Percentiles rank a stretch among this genome's conserved stretches.
These are phyloP conservation scores for Solanum paucissectum DNA, from an alignment of 257 asterid genomes.

Conservation along the genomic window DNA sequence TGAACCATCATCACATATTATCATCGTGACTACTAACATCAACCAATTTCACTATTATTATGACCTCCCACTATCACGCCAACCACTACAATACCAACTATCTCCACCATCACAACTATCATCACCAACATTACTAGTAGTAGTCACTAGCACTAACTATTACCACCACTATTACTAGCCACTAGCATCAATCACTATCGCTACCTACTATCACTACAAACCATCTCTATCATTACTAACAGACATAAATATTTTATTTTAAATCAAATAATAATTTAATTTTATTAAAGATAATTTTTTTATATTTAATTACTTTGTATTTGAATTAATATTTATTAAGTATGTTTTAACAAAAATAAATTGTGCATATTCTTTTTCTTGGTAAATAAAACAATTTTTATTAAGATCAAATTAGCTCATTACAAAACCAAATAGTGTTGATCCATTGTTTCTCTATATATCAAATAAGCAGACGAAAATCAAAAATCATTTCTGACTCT, in stretches of 20 bases:
- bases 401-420: no score
- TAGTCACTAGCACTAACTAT: no score
- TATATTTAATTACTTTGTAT: no score
- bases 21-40: accelerated
- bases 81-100: background rate
- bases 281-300: no score
- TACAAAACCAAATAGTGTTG: no score
- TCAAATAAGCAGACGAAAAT: no score
- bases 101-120: background rate
- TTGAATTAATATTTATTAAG: no score
- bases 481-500: no score
- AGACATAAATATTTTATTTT: no score
- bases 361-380: background rate
- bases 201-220: background rate
- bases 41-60: background rate
- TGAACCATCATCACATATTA: background rate
- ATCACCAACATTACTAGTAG: background rate
- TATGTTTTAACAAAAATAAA: background rate
- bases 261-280: no score
- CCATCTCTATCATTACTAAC: background rate
- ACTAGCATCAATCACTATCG: background rate
- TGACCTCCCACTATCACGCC: background rate
- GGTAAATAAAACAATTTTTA: no score
- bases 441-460: no score
- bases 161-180: background rate